Evolutionary conservation across 148 eudicot genomes (phyloP), one percentile per base, ranked within the genome.

Genomic region (Nyssa sinensis): DNA sequence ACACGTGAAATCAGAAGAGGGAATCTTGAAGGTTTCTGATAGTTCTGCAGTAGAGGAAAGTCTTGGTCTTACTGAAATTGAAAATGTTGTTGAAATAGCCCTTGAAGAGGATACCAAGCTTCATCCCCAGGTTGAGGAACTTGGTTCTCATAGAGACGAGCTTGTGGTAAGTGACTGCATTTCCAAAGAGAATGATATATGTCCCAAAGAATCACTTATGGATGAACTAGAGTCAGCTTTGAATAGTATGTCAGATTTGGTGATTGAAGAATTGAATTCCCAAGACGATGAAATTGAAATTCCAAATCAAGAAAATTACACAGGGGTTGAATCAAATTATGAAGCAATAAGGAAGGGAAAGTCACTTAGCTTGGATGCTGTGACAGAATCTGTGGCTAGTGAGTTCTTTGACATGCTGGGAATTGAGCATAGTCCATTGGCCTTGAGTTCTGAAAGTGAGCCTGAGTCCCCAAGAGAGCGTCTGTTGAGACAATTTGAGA

Each of bases 391-490:
- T 44, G 97, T 91, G 69, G 93, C 87, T 74, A 77, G 78, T 77
- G 97, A 93, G 25, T 91, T 96, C 81, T 74, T 86, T 74, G 81
- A 87, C 74, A 79, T 91, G 84, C 81, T 93, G 81, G 93, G 87
- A 57, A 88, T 89, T 57, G 86, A 84, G 69, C 81, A 82, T 63
- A 84, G 81, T 81, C 90, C 91, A 44, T 86, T 84, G 59, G 62
- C 81, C 77, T 81, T 71, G 73, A 85, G 81, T 83, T 84, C 89
- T 24, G 92, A 83, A 77, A 81, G 88, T 69, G 85, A 83, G 76
- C 85, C 90, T 19, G 98, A 89, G 78, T 96, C 99, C 65, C 99
- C 97, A 32, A 84, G 94, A 79, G 98, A 84, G 78, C 83, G 86
- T 67, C 81, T 96, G 30, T 73, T 93, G 76, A 86, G 89, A 78